Base-by-base conservation (phyloP, 1,284 basidiomycete genomes). In the Anthracocystis walkeri region DNA sequence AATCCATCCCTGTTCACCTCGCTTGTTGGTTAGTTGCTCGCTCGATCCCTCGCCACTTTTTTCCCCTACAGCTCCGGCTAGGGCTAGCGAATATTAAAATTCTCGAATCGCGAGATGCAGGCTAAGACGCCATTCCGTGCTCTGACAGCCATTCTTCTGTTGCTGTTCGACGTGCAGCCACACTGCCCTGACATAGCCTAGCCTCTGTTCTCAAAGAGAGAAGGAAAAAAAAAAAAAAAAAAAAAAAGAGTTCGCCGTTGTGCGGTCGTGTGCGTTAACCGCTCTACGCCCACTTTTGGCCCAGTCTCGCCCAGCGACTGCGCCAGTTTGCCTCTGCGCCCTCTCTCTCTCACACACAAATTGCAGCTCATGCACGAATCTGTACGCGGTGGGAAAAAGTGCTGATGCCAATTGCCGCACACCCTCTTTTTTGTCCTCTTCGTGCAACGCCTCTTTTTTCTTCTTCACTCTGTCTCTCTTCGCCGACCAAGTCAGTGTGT, bases 311-410 rank as follows among this genome's bases (percentile, higher is more conserved):
- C 12, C 44, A 25, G 23, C 23, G 8, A 29, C 48, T 31, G 48
- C 48, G 27, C 48, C n/a, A 18, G 27, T n/a, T 18, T n/a, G 48
- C 48, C 18, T 48, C 27, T 29, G 46, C n/a, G n/a, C 11, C 7
- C 7, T 12, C 40, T 12, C n/a, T 38, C 11, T 8, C 27, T 31
- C 29, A 8, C n/a, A n/a, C n/a, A 29, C 5, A 8, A 29, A 29
- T 5, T 41, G 27, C 41, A 6, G 18, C 12, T 33, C 29, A n/a
- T 56, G 42, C 54, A 45, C 42, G 45, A 40, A 40, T 14, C 55
- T 56, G 54, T 56, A 56, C 31, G 38, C 46, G 54, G 42, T 55
- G 54, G 54, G 54, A 57, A 57, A 48, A 35, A 35, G 51, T 2
- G 33, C 45, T 16, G 20, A 6, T 33, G 27, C 53, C 50, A 25